Evolutionary conservation across 2,329 filamentous ascomycete genomes (phyloP).

Genomic region (Shiraia sp.): DNA sequence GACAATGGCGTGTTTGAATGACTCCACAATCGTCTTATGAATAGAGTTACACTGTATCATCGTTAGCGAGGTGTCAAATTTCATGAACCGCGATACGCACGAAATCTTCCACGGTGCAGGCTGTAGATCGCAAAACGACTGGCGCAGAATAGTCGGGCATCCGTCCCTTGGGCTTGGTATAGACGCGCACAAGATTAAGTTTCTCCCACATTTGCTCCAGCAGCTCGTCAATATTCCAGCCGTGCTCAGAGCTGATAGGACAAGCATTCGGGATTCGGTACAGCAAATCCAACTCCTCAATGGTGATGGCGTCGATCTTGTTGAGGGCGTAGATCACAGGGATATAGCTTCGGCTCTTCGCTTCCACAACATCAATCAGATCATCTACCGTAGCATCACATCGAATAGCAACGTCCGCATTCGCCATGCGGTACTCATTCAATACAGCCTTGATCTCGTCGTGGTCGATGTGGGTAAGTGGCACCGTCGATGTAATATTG

Average conservation of each 20-base stretch:
- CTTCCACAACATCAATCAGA: constrained; percentile 92
- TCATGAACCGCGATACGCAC: constrained; percentile 60
- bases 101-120: constrained; percentile 94
- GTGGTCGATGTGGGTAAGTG: constrained; percentile 87
- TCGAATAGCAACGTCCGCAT: constrained; percentile 94
- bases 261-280: constrained; percentile 97
- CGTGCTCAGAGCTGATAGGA: constrained; percentile 91
- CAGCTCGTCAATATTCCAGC: constrained; percentile 97
- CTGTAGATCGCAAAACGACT: constrained; percentile 81
- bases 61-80: constrained; percentile 41
- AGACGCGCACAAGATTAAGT: constrained; percentile 85
- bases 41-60: constrained; percentile 83
- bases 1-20: constrained; percentile 93
- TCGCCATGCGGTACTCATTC: constrained; percentile 94
- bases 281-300: constrained; percentile 93
- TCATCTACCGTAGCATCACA: constrained; percentile 98
- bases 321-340: constrained; percentile 99
- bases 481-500: constrained; percentile 92
- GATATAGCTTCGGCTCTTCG: constrained; percentile 92
- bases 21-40: constrained; percentile 91
- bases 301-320: constrained; percentile 98
- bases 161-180: constrained; percentile 97
- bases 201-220: constrained; percentile 99
- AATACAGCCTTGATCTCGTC: constrained; percentile 99
- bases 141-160: constrained; percentile 90